These are phyloP conservation scores for Hericium erinaceus DNA, from an alignment of 768 basidiomycete genomes.

Conservation along the genomic window DNA sequence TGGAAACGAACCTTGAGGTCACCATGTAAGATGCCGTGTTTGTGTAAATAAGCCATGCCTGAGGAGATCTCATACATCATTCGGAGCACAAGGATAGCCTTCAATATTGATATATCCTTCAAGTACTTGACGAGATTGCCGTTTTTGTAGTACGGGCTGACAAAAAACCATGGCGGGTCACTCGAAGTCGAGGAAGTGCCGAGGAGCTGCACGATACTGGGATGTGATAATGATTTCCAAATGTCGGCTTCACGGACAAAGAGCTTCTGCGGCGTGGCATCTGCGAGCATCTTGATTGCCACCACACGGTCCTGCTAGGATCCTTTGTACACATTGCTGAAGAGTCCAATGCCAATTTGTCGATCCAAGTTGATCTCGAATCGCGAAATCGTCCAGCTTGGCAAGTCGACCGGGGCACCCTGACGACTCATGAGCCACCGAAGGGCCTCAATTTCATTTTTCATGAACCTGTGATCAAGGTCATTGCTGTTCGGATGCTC, in stretches of 20 bases:
- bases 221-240: conserved; percentile 62
- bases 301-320: conserved; percentile 58
- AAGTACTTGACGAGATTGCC: conserved; percentile 58
- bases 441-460: conserved; percentile 63
- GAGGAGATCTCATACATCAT: conserved; percentile 67
- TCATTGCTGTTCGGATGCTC: conserved; percentile 26
- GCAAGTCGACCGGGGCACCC: conserved; percentile 27
- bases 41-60: conserved; percentile 78
- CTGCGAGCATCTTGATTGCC: conserved; percentile 64
- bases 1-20: conserved; percentile 56
- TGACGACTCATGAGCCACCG: conserved; percentile 43
- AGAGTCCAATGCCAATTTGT: conserved; percentile 67
- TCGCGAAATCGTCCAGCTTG: conserved; percentile 72
- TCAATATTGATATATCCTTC: conserved; percentile 20
- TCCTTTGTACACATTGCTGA: conserved; percentile 73
- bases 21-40: conserved; percentile 60
- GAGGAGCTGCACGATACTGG: conserved; percentile 61
- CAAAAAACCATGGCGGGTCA: conserved; percentile 70
- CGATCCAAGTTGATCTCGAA: conserved; percentile 68
- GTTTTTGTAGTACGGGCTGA: conserved; percentile 40
- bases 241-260: conserved; percentile 67
- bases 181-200: conserved; percentile 69
- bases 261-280: conserved; percentile 47
- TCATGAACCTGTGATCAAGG: conserved; percentile 63
- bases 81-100: conserved; percentile 39